These are phyloP conservation scores for Umbilicaria muhlenbergii DNA, from an alignment of 495 filamentous ascomycete genomes.

Conservation along the genomic window DNA sequence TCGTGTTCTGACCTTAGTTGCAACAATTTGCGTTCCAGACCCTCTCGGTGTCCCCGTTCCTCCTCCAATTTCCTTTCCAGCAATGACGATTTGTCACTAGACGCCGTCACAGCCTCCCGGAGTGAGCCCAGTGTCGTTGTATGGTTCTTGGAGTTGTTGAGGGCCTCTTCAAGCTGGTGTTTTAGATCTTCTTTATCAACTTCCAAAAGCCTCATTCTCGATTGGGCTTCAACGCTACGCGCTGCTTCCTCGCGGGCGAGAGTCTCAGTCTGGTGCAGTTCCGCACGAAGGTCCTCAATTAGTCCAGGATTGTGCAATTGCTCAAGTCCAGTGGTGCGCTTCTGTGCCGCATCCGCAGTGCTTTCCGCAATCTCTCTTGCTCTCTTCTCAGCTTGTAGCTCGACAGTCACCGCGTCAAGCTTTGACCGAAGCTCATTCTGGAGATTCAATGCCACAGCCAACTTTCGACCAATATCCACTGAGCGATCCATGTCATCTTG, in stretches of 20 bases:
- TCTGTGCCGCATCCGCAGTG: constrained; percentile 65
- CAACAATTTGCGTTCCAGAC: constrained; percentile 60
- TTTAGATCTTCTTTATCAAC: constrained; percentile 74
- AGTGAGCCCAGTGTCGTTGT: constrained; percentile 57
- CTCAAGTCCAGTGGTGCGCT: constrained; percentile 70
- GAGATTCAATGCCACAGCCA: constrained; percentile 61
- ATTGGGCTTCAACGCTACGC: constrained; percentile 55
- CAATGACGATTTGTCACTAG: constrained; percentile 52
- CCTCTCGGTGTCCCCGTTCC: constrained; percentile 60
- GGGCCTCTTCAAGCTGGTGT: constrained; percentile 49
- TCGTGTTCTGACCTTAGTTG: constrained; percentile 79
- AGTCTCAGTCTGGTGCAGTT: constrained; percentile 63
- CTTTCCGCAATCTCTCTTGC: constrained; percentile 77
- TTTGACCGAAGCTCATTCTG: constrained; percentile 62
- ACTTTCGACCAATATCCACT: constrained; percentile 65
- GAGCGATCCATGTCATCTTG: constrained; percentile 52
- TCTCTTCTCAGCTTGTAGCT: constrained; percentile 66
- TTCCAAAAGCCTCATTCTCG: constrained; percentile 52
- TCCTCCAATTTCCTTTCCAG: constrained; percentile 76
- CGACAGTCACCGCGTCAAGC: constrained; percentile 46
- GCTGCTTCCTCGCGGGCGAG: constrained; percentile 65
- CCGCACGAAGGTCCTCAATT: constrained; percentile 66
- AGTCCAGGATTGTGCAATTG: constrained; percentile 70
- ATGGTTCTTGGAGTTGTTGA: constrained; percentile 52
- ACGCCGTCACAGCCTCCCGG: constrained; percentile 63